These are phyloP conservation scores for Rhodotorula diobovata DNA, from an alignment of 768 basidiomycete species.

Conservation along the genomic window DNA sequence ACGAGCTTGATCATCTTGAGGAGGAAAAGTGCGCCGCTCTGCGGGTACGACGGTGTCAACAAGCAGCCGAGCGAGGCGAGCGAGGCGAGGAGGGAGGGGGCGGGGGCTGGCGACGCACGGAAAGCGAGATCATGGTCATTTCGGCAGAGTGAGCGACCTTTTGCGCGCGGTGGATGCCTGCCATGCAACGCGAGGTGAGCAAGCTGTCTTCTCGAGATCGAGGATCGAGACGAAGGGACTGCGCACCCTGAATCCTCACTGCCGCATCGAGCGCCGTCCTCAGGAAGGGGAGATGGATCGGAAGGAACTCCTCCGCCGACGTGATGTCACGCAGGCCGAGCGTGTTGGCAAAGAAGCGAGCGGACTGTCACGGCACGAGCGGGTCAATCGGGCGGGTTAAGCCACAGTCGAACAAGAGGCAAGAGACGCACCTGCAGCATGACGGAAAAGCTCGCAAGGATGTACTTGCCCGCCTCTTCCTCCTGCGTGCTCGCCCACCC, in stretches of 20 bases:
- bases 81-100: too few relatives aligned
- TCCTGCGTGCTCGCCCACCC: slow-evolving; percentile 21
- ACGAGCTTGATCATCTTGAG: slow-evolving; percentile 39
- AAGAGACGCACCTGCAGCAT: background rate
- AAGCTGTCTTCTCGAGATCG: too few relatives aligned
- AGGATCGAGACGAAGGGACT: background rate
- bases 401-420: background rate
- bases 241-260: slow-evolving; percentile 25
- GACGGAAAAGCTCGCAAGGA: background rate
- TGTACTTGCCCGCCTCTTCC: slow-evolving; percentile 1
- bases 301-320: slow-evolving; percentile 18
- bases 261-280: slow-evolving; percentile 25
- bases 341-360: slow-evolving; percentile 24
- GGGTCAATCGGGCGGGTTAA: slow-evolving; percentile 16
- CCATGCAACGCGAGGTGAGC: background rate
- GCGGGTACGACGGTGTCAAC: background rate
- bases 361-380: slow-evolving; percentile 4
- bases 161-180: slow-evolving; percentile 24
- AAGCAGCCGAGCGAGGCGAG: background rate
- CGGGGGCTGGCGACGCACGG: too few relatives aligned
- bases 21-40: slow-evolving; percentile 35
- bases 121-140: slow-evolving; percentile 28
- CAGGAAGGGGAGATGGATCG: slow-evolving; percentile 21
- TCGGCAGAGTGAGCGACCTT: slow-evolving; percentile 32
- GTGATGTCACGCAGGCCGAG: slow-evolving; percentile 32